These are phyloP conservation scores for Lasiosphaeria miniovina DNA, from an alignment of 495 filamentous ascomycete genomes.

Conservation along the genomic window DNA sequence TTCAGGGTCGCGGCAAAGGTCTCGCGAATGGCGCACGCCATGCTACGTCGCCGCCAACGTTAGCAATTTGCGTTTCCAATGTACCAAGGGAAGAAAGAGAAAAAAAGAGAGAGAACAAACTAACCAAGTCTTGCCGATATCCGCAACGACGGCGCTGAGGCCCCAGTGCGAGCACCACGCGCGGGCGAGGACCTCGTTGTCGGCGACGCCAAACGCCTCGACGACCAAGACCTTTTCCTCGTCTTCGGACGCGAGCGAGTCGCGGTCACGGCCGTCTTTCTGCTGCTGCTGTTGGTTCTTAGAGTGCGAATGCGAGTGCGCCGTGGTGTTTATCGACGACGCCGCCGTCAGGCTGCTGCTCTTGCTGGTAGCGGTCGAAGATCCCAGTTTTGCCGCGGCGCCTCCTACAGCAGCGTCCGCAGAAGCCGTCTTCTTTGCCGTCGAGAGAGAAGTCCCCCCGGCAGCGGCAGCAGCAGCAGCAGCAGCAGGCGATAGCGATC, in stretches of 20 bases:
- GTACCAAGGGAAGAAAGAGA: background rate
- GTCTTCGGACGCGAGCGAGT: conserved; percentile 22
- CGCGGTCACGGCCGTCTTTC: conserved; percentile 3
- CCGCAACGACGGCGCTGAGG: conserved; percentile 61
- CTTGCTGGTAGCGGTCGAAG: background rate
- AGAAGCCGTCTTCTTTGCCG: background rate
- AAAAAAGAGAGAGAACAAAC: conserved; percentile 22
- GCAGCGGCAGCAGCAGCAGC: background rate
- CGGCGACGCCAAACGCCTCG: conserved; percentile 64
- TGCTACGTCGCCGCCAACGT: conserved; percentile 29
- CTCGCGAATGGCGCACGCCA: conserved; percentile 67
- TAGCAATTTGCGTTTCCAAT: background rate
- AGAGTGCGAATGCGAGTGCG: no score
- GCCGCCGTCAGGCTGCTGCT: conserved; percentile 1
- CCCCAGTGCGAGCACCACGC: conserved; percentile 74
- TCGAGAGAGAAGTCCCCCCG: background rate
- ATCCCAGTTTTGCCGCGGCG: background rate
- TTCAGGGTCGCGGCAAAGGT: conserved; percentile 67
- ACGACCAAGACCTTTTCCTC: conserved; percentile 63
- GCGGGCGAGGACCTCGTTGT: conserved; percentile 70
- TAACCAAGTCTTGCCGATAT: conserved; percentile 63
- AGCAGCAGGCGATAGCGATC: conserved; percentile 20
- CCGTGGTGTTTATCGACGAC: background rate
- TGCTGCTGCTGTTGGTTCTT: no score
- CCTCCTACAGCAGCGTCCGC: background rate